Evolutionary conservation across 331 rosid genomes (phyloP).

Genomic region (Acacia pycnantha): DNA sequence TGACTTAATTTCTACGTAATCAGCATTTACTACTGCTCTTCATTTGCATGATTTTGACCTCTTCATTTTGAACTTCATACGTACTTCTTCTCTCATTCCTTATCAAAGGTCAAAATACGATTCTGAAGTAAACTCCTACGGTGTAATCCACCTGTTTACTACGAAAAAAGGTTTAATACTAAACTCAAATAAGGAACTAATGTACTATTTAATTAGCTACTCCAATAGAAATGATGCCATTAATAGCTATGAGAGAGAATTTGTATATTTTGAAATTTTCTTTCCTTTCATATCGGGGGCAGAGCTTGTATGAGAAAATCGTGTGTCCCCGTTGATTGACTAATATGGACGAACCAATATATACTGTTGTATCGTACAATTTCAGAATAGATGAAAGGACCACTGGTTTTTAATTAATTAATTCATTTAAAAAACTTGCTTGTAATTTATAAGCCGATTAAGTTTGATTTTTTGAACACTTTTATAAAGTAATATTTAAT

Average conservation of each 20-base stretch:
- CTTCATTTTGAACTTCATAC: background rate
- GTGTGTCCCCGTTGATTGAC: background rate
- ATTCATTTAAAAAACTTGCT: background rate
- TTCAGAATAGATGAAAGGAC: background rate
- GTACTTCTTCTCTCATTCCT: background rate
- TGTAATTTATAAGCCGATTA: background rate
- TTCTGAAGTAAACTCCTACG: background rate
- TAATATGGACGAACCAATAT: background rate
- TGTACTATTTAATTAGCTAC: background rate
- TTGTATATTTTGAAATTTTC: background rate
- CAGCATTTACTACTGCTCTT: constrained; percentile 4
- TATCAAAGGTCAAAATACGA: background rate
- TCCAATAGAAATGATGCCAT: background rate
- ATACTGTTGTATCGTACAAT: background rate
- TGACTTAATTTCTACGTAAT: constrained; percentile 36
- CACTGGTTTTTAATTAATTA: background rate
- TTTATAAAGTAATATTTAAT: background rate
- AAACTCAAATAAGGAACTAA: background rate
- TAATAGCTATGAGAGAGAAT: background rate
- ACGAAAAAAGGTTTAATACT: background rate
- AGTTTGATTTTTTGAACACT: background rate
- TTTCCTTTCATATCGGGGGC: background rate
- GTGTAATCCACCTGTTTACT: background rate
- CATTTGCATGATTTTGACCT: constrained; percentile 38
- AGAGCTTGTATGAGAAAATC: background rate